phyloP scores from a whole-genome alignment of 1,284 basidiomycete species.

The Flammula alnicola region DNA sequence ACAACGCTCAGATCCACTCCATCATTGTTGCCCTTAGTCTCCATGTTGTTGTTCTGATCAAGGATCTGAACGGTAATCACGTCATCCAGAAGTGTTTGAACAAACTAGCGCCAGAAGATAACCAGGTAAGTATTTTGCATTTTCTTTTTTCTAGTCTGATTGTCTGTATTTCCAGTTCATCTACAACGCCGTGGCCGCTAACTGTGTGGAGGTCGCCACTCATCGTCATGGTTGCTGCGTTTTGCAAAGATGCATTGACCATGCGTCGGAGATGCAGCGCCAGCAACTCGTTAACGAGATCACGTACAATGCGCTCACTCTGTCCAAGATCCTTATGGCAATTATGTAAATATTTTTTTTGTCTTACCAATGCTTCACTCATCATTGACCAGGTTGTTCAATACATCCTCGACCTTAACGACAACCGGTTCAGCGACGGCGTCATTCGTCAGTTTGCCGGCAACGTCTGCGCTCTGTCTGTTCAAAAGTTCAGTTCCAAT shows the following conservation, averaged over 20 bases:
- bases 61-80: conserved; percentile 99
- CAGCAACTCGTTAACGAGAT: conserved; percentile 99
- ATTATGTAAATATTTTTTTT: conserved; percentile 72
- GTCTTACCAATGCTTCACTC: conserved; percentile 6
- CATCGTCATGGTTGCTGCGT: conserved; percentile 99
- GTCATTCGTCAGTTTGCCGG: conserved; percentile 98
- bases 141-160: conserved; percentile 15
- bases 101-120: conserved; percentile 96
- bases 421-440: conserved; percentile 96
- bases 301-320: conserved; percentile 95
- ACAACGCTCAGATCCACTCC: conserved; percentile 92
- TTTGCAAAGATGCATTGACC: conserved; percentile 97
- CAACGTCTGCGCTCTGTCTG: conserved; percentile 96
- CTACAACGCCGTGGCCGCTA: conserved; percentile 98
- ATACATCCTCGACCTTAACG: conserved; percentile 98
- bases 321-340: conserved; percentile 99
- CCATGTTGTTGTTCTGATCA: conserved; percentile 99
- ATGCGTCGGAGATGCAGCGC: conserved; percentile 94
- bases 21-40: conserved; percentile 97
- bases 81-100: conserved; percentile 99
- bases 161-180: conserved; percentile 74
- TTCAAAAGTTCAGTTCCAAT: conserved; percentile 98
- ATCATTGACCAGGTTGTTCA: conserved; percentile 77
- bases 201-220: conserved; percentile 99
- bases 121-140: conserved; percentile 64